phyloP scores from a whole-genome alignment of 176 grass and related monocot species.

The Saccharum spontaneum region DNA sequence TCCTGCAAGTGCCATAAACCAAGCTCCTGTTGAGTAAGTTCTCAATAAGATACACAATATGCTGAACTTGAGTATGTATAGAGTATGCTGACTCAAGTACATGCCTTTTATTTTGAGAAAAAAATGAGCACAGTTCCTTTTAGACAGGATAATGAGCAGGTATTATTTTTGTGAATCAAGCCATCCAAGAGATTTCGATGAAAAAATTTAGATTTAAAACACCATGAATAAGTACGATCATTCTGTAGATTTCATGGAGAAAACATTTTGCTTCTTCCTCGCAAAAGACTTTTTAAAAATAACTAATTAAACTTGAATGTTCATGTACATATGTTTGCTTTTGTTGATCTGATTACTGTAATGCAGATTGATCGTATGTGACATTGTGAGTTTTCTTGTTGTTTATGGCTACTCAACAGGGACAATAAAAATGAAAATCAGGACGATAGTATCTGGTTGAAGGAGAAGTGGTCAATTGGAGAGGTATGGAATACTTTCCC shows the following conservation, averaged over 20 bases:
- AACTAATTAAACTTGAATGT: not conserved
- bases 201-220: too few species aligned
- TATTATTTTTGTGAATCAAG: not conserved
- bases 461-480: conserved; percentile 83
- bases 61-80: not conserved
- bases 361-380: not conserved
- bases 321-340: conserved; percentile 17
- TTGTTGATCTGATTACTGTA: not conserved
- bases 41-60: not conserved
- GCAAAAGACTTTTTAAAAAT: not conserved
- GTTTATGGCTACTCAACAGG: conserved; percentile 39
- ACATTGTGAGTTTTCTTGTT: not conserved
- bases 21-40: conserved; percentile 48
- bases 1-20: conserved; percentile 23
- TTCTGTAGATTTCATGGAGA: not conserved
- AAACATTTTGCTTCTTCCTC: not conserved
- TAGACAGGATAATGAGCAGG: not conserved
- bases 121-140: not conserved
- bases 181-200: too few species aligned
- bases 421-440: conserved; percentile 47
- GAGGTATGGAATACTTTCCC: conserved; percentile 54
- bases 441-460: conserved; percentile 83
- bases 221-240: too few species aligned
- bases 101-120: not conserved
- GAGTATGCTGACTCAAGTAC: not conserved